phyloP scores from a whole-genome alignment of 176 grass and related monocot species.

The Lolium perenne region DNA sequence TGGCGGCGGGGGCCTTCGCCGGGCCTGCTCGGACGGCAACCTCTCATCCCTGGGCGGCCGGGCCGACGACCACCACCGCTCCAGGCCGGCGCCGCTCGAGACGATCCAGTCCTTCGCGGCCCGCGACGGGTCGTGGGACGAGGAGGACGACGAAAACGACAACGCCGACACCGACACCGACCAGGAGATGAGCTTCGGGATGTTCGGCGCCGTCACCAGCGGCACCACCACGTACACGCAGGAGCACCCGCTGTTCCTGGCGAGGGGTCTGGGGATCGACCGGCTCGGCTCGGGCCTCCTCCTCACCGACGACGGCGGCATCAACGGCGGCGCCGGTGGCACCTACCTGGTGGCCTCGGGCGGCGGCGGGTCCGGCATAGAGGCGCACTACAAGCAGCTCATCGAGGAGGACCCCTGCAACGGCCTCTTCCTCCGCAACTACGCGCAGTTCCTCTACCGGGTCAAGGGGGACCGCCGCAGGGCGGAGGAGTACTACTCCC shows the following conservation, averaged over 20 bases:
- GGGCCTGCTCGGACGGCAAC: constrained; percentile 72
- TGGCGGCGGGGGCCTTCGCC: constrained; percentile 42
- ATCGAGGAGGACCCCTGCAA: constrained; percentile 80
- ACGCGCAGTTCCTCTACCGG: constrained; percentile 77
- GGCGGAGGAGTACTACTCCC: constrained; percentile 96
- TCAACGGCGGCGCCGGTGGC: neutral
- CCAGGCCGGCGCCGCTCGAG: constrained; percentile 24
- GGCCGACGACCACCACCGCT: neutral
- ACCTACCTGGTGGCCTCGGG: constrained; percentile 42
- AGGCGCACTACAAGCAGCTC: constrained; percentile 85
- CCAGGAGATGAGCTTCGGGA: constrained; percentile 24
- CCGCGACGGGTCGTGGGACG: neutral
- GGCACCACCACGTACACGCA: constrained; percentile 33
- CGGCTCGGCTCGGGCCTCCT: constrained; percentile 67
- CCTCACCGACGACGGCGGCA: neutral
- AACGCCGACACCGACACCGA: neutral
- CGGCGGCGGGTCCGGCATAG: constrained; percentile 66
- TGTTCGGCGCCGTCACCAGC: constrained; percentile 18
- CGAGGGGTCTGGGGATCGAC: constrained; percentile 91
- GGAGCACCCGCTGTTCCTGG: constrained; percentile 76
- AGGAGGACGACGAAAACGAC: neutral
- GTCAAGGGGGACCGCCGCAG: constrained; percentile 60
- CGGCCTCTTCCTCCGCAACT: constrained; percentile 85
- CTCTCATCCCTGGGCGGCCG: constrained; percentile 35
- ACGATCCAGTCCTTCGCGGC: constrained; percentile 24